Base-by-base conservation (phyloP, 371 early-diverging fungal species). In the Dinochytrium kinnereticum region DNA sequence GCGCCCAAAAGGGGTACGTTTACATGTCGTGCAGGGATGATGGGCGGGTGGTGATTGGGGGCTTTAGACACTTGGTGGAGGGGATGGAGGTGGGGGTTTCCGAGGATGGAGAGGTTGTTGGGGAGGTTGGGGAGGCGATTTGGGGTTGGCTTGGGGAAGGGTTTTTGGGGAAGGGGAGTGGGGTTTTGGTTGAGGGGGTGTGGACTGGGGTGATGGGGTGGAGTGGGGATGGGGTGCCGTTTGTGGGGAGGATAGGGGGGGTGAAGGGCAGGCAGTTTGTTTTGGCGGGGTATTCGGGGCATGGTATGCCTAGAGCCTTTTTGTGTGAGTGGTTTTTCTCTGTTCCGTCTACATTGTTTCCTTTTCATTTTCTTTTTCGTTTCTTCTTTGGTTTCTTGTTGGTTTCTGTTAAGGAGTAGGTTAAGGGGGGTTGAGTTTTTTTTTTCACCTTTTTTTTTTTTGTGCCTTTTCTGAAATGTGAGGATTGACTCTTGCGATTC, bases 161-260 rank as follows among this genome's bases (percentile, higher is more conserved):
- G 2, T 68, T 50, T 0, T 80, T 88, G 1, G 79, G 81, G 2
- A 19, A 53, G 5, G 82, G 76, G 19, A 44, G 34, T 19, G 82
- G 78, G 67, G 74, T 81, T 1, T 39, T 53, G 59, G 61, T 80
- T 21, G 80, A 82, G n/a, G 59, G 67, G 19, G 81, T 80, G 61
- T 85, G 85, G 85, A 74, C 81, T 13, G 88, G 88, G 19, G 82
- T 85, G 59, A 84, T 87, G 84, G 87, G 86, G 1, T 87, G 81
- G 66, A 77, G 79, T 7, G 33, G 26, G 21, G 85, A 85, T 55
- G 64, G 80, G n/a, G 59, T 84, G 21, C 88, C 88, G 15, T 75
- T 80, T 44, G 80, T 88, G 5, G 86, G 86, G 0, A 68, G 65
- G 13, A 44, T 88, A 33, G 67, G 76, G 37, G 53, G 57, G 17